Percentiles rank a stretch among this genome's conserved stretches.
Evolutionary conservation across 257 asterid genomes (phyloP).

Genomic region (Vinca minor): DNA sequence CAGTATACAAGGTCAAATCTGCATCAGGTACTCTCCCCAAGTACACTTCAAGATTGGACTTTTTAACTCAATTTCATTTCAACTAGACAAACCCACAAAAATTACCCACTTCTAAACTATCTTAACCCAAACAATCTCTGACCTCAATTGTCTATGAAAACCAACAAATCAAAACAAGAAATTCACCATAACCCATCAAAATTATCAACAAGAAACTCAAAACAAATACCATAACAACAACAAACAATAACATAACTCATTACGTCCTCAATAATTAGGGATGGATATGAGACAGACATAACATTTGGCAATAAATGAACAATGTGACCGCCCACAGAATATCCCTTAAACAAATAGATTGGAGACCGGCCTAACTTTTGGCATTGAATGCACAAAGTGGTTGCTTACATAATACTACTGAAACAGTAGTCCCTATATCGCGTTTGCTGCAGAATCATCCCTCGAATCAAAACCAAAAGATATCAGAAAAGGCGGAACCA

Average conservation of each 20-base stretch:
- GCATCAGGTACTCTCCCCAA: background rate
- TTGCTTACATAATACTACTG: too few relatives aligned
- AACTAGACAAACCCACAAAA: background rate
- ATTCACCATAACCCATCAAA: constrained; percentile 1
- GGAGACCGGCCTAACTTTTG: too few relatives aligned
- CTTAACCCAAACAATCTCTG: background rate
- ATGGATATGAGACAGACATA: too few relatives aligned
- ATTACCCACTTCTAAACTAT: background rate
- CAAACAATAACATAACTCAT: too few relatives aligned
- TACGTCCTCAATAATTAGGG: too few relatives aligned
- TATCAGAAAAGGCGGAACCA: constrained; percentile 5
- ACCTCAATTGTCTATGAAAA: background rate
- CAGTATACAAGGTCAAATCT: background rate
- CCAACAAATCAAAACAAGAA: background rate
- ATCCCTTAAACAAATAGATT: too few relatives aligned
- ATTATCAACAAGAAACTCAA: background rate
- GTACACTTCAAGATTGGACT: background rate
- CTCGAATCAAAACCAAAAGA: background rate
- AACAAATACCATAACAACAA: too few relatives aligned
- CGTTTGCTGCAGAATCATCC: too few relatives aligned
- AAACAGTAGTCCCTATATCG: too few relatives aligned
- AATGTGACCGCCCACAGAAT: too few relatives aligned
- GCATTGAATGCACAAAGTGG: too few relatives aligned
- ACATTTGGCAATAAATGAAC: too few relatives aligned
- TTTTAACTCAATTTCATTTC: background rate